Base-by-base conservation (phyloP, 495 filamentous ascomycete genomes). In the Aspergillus wentii region DNA sequence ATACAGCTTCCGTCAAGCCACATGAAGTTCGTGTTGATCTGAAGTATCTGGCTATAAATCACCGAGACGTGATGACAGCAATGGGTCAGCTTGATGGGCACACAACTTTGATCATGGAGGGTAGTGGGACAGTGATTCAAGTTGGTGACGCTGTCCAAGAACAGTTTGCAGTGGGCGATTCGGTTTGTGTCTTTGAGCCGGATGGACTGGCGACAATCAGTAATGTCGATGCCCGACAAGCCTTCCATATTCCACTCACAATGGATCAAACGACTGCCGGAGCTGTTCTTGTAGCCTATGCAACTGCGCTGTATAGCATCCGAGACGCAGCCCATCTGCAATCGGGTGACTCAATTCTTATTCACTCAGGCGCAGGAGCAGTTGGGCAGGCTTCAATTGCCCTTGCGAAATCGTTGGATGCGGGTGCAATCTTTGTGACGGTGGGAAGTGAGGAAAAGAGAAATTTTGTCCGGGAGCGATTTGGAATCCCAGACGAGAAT, bases 371-470 rank as follows among this genome's bases (percentile, higher is more conserved):
- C 6, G 55, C 71, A 8, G 59, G 65, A 1, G 67, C 64, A 27
- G 52, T 71, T 9, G 74, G 75, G 0, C 62, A 78, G 28, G 62
- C 69, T 0, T 64, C 63, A 0, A 64, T 79, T 25, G 64, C 70
- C 27, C 41, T 71, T 2, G 64, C 68, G 3, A 52, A 59, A 18
- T 26, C 41, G 8, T 27, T 61, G 8, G 59, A 57, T 3, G 56
- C 60, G 7, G n/a, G n/a, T n/a, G 44, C 43, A 2, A 54, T 78
- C 7, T 78, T 58, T 39, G 60, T 52, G 0, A 79, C 72, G 0
- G 76, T 74, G 0, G 55, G 64, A 0, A 68, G 56, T 1, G 31
- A 44, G 0, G 62, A 69, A 14, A 72, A 76, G 40, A 44, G 52
- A 2, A 15, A 55, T 1, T 48, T 74, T 8, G 40, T 80, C 0